A percentile compares a stretch with the other conserved stretches of the same genome.
Evolutionary conservation across 345 rosid genomes (phyloP).

Genomic region (Eucalyptus victrix): DNA sequence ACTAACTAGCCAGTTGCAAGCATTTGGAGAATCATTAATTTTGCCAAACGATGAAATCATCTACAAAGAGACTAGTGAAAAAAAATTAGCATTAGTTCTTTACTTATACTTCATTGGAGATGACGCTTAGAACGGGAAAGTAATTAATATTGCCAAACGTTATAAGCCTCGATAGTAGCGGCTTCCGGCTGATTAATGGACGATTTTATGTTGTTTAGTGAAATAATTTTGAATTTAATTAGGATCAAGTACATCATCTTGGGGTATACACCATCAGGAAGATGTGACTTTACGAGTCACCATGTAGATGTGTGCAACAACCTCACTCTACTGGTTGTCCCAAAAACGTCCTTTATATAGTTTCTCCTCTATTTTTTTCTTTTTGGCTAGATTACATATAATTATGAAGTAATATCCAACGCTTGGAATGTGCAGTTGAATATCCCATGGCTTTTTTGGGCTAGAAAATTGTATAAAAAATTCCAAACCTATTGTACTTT

Average conservation of each 20-base stretch:
- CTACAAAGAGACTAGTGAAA: not conserved
- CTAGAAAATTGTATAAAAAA: not conserved
- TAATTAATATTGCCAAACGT: not conserved
- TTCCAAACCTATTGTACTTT: rapidly evolving
- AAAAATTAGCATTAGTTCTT: not conserved
- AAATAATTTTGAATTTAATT: too few species aligned
- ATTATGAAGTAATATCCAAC: too few species aligned
- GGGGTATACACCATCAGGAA: not conserved
- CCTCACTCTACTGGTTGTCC: not conserved
- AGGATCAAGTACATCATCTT: not conserved
- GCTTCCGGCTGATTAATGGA: not conserved
- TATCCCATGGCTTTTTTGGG: not conserved
- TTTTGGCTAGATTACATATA: not conserved
- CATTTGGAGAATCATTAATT: not conserved
- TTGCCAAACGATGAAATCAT: not conserved
- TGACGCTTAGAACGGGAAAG: not conserved
- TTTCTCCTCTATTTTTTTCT: not conserved
- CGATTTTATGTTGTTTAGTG: not conserved
- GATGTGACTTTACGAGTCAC: not conserved
- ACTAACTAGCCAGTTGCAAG: not conserved
- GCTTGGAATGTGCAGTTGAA: not conserved
- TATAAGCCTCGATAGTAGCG: not conserved
- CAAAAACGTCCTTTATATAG: not conserved
- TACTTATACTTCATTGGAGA: not conserved
- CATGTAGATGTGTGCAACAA: not conserved